Conservation (phyloP, 306 rosid species). For the Arachis stenosperma region DNA sequence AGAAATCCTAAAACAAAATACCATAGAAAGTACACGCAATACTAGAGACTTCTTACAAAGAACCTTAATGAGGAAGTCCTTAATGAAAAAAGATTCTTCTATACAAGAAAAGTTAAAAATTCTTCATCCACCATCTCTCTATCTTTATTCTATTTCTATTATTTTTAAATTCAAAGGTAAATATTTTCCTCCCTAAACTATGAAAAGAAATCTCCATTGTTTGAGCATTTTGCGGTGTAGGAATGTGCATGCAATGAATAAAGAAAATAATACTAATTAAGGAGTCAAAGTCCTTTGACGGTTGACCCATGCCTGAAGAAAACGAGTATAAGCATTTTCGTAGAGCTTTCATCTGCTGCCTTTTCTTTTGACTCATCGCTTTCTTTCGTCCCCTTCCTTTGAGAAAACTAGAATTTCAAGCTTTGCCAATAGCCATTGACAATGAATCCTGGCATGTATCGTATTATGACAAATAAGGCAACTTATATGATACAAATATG, state of each 20-base stretch:
- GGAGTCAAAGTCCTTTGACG: background rate
- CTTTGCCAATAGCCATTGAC: background rate
- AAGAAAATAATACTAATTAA: no score
- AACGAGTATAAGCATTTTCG: background rate
- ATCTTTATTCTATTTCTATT: no score
- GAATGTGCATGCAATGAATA: background rate
- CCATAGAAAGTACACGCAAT: no score
- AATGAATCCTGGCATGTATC: background rate
- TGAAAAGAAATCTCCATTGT: background rate
- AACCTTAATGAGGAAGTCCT: no score
- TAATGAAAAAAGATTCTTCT: no score
- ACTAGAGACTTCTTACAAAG: no score
- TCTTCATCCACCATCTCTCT: no score
- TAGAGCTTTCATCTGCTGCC: background rate
- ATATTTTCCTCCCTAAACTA: no score
- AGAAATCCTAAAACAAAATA: no score
- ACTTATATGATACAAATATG: background rate
- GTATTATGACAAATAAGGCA: background rate
- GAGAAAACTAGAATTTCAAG: background rate
- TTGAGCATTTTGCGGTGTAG: background rate
- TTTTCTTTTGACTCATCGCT: background rate
- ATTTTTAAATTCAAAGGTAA: no score
- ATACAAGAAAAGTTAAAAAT: no score
- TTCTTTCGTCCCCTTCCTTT: background rate
- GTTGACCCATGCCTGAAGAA: background rate